Evolutionary conservation across 345 rosid genomes (phyloP), one percentile per base, ranked within the genome.

Genomic region (Aquilaria sinensis): DNA sequence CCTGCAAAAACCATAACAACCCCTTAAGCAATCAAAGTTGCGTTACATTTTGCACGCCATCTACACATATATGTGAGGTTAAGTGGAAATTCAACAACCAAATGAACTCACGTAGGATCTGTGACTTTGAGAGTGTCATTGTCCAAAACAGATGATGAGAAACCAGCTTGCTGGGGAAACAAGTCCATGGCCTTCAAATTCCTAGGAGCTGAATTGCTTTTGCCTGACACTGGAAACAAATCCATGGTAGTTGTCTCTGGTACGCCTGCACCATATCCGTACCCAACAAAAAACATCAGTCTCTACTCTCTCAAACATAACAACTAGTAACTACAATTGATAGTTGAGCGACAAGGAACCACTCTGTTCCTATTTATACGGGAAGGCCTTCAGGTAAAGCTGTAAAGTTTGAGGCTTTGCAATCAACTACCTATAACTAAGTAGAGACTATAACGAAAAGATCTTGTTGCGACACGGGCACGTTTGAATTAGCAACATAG

Each of bases 81-180:
- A 37, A 37, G 43, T 37, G 43, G 8, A 37, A 37, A 37, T 37
- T 9, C 43, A 37, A 9, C 5, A 37, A 37, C 43, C 43, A 37
- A 37, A 37, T 5, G 7, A 65, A 71, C 70, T 15, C 67, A 83
- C 91, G 80, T 73, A 49, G 72, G 45, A 58, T 75, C 78, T 16
- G 60, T 54, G 61, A 37, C 71, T 63, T 72, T 78, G 2, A 55
- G 68, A n/a, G 62, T 33, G 57, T 75, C 86, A 32, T 82, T 80
- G 67, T 68, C 79, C 1, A 63, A 64, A 37, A n/a, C 67, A 31
- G 79, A 56, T n/a, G 76, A 57, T 16, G 74, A 56, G 50, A 78
- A 80, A 15, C 81, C 87, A 64, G 83, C 33, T 65, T 76, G 78
- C 46, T 77, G 74, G 30, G 87, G 86, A 65, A 93, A 86, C 78